Evolutionary conservation across 2,329 filamentous ascomycete species (phyloP), one percentile per base, ranked within the genome.

Genomic region (Aspergillus sergii): DNA sequence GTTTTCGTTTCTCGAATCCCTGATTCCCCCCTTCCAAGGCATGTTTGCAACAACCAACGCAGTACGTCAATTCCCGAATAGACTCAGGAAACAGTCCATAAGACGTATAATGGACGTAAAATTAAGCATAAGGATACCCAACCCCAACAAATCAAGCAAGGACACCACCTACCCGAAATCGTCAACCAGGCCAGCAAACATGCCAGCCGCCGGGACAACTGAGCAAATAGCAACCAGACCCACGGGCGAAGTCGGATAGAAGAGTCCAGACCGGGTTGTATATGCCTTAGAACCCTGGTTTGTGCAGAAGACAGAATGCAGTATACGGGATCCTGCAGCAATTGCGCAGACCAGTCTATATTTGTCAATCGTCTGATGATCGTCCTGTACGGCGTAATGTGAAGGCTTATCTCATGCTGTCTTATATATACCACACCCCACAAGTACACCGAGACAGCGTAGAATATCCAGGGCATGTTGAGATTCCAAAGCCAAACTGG

Each of bases 1-100:
- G 57, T 51, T 62, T 55, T 64, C 60, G 53, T 59, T 48, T 50
- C 21, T 54, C 59, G 28, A 66, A 63, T 55, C 23, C 16, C 36
- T 55, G 23, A 23, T 26, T 19, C 10, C 10, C 21, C 26, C 14
- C 12, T 21, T 41, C 26, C 23, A n/a, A 21, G 30, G 23, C 6
- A 30, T 21, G 5, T 19, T 26, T n/a, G 48, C 48, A 51, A 32
- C 19, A n/a, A 19, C 16, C 16, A 4, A 5, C 19, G 28, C 21
- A 28, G 28, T 30, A 32, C 12, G 4, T 30, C 26, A 30, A 9
- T 50, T 50, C 9, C 45, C 28, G 16, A 30, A 8, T 19, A 11
- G 9, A 41, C 19, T 7, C 3, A 41, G 39, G 39, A 8, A 41
- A n/a, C 2, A 3, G 10, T 32, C 28, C 19, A 50, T 50, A 8